Conservation (phyloP, 495 filamentous ascomycete species). For the Cudoniella acicularis region DNA sequence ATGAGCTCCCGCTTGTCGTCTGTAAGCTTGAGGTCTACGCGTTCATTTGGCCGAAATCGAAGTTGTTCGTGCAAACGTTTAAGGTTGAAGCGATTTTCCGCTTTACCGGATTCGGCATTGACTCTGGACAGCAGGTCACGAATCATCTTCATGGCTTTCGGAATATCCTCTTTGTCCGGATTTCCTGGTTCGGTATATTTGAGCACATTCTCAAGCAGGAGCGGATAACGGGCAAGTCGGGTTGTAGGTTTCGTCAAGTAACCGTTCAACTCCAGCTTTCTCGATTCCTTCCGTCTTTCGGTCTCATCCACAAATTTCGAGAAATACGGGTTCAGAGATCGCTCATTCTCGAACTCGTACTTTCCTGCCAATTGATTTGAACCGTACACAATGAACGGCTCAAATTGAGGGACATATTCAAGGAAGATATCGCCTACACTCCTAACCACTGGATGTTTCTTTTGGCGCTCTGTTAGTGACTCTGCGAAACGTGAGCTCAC, state of each 20-base stretch:
- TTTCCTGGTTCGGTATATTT: constrained; percentile 86
- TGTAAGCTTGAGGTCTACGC: constrained; percentile 90
- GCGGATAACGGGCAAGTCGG: constrained; percentile 87
- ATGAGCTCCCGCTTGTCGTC: constrained; percentile 91
- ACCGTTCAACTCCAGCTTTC: constrained; percentile 96
- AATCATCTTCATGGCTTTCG: constrained; percentile 79
- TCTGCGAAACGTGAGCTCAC: constrained; percentile 88
- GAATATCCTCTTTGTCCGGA: constrained; percentile 87
- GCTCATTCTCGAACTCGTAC: constrained; percentile 97
- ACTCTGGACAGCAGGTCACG: constrained; percentile 82
- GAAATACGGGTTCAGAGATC: constrained; percentile 79
- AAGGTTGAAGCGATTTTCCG: constrained; percentile 96
- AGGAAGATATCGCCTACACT: constrained; percentile 95
- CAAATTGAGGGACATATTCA: constrained; percentile 84
- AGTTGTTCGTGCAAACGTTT: constrained; percentile 85
- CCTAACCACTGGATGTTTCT: constrained; percentile 80
- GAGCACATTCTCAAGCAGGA: constrained; percentile 85
- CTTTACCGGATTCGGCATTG: constrained; percentile 92
- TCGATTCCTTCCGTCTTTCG: constrained; percentile 90
- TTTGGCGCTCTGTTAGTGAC: constrained; percentile 82
- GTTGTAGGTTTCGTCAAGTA: constrained; percentile 99
- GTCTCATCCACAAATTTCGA: constrained; percentile 94
- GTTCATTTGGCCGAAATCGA: constrained; percentile 80
- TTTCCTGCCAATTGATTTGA: constrained; percentile 95
- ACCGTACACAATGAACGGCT: constrained; percentile 96